These are phyloP conservation scores for Candida chilensis DNA, from an alignment of 805 yeast genomes.

Conservation along the genomic window DNA sequence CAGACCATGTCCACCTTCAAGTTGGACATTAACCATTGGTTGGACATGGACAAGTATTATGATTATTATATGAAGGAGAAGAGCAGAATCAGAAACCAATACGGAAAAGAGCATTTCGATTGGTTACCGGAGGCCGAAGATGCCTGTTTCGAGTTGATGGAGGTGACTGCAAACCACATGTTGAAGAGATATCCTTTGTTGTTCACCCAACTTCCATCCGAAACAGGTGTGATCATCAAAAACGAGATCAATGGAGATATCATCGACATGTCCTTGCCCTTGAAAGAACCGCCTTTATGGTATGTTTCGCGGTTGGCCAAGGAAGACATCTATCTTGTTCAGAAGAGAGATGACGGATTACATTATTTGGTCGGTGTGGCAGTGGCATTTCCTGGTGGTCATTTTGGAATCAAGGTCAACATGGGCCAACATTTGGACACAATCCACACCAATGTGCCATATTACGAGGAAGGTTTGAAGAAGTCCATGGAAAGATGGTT, in stretches of 20 bases:
- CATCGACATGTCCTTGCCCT: conserved; percentile 30
- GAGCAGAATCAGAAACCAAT: conserved; percentile 23
- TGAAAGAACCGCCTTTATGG: conserved; percentile 28
- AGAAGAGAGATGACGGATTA: conserved; percentile 12
- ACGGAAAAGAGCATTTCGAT: conserved; percentile 30
- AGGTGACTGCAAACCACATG: conserved; percentile 25
- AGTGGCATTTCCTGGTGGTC: conserved; percentile 38
- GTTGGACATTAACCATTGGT: conserved; percentile 35
- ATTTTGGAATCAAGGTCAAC: conserved; percentile 24
- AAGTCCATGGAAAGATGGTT: conserved; percentile 35
- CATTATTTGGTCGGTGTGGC: conserved; percentile 36
- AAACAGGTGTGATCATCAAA: conserved; percentile 24
- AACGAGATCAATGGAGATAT: conserved; percentile 28
- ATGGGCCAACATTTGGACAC: conserved; percentile 26
- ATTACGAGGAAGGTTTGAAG: conserved; percentile 29
- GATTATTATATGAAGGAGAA: conserved; percentile 31
- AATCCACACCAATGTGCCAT: conserved; percentile 32
- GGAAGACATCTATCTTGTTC: conserved; percentile 32
- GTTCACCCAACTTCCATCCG: conserved; percentile 19
- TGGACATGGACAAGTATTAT: conserved; percentile 37
- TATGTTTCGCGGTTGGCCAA: conserved; percentile 32
- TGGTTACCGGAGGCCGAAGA: conserved; percentile 34
- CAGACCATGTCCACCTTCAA: conserved; percentile 35
- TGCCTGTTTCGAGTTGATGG: conserved; percentile 29
- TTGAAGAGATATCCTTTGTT: conserved; percentile 26